Evolutionary conservation across 2,329 filamentous ascomycete genomes (phyloP), one percentile per base, ranked within the genome.

Genomic region (Curvularia sp.): DNA sequence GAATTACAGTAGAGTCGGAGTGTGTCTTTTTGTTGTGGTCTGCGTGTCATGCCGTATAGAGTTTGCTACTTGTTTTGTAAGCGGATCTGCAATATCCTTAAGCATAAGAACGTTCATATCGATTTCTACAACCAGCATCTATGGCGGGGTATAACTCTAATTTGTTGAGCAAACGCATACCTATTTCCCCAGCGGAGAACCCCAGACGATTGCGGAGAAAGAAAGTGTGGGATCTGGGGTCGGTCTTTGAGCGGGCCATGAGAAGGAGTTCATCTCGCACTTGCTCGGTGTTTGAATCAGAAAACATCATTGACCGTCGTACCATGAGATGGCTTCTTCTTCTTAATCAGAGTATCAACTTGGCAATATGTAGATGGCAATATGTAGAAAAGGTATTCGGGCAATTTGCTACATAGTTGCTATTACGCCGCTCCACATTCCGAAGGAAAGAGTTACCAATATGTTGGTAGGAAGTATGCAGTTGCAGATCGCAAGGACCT

Each of bases 181-280:
- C 6, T 33, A 24, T 3, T 38, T 38, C 15, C 3, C 35, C 35
- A 53, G 42, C 49, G 33, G 54, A 53, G 31, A 28, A 41, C 10
- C 9, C 12, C 12, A 28, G 18, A 28, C 10, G 7, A 53, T 38
- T 49, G 57, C 49, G 55, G 57, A 53, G 62, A 22, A 26, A 26
- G 13, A 28, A 28, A 57, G 58, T 24, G 13, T 44, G 42, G 42
- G 42, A 60, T 53, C 65, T 56, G 64, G 67, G 62, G 64, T 68
- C 67, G 67, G 67, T 53, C 42, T 68, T 58, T 69, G 67, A 62
- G 43, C 28, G 20, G 4, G 12, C 35, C 13, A 50, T 53, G 58
- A 38, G 2, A 5, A 35, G 13, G 7, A 6, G 6, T n/a, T n/a
- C 35, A 38, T 15, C 42, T 4, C 13, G 42, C 24, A 20, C 42